A percentile compares a stretch with the other conserved stretches of the same genome.
These are phyloP conservation scores for Eurotiales sp. DNA, from an alignment of 2,329 filamentous ascomycete species.

Conservation along the genomic window DNA sequence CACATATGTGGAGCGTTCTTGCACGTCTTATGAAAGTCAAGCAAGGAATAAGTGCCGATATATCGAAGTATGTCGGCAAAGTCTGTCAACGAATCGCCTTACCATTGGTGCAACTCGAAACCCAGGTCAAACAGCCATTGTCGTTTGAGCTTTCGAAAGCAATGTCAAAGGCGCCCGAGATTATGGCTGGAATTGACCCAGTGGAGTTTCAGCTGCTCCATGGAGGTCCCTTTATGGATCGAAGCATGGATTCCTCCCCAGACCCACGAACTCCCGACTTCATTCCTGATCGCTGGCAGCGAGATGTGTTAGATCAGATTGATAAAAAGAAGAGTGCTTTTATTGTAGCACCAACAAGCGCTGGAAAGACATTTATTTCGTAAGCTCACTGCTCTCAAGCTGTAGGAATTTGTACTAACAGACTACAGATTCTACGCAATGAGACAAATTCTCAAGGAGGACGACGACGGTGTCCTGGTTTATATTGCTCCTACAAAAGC, in stretches of 20 bases:
- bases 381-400: conserved; percentile 16
- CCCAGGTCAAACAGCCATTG: background rate
- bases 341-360: conserved; percentile 72
- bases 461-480: conserved; percentile 67
- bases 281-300: conserved; percentile 72
- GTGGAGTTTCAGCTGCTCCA: conserved; percentile 64
- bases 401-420: background rate
- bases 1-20: conserved; percentile 1
- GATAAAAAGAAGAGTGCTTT: conserved; percentile 68
- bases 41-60: background rate
- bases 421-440: conserved; percentile 67
- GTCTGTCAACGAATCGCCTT: background rate
- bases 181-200: conserved; percentile 40
- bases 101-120: background rate
- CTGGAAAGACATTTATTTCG: conserved; percentile 79
- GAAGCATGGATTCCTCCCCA: conserved; percentile 64
- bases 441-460: conserved; percentile 66
- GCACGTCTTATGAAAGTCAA: background rate
- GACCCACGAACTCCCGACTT: conserved; percentile 66
- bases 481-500: conserved; percentile 81
- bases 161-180: conserved; percentile 14
- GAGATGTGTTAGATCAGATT: conserved; percentile 68
- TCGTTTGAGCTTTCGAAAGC: conserved; percentile 17
- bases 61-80: background rate
- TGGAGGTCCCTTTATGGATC: conserved; percentile 70